Evolutionary conservation across 2,329 filamentous ascomycete genomes (phyloP).

Genomic region (Teratosphaeria zuluensis): DNA sequence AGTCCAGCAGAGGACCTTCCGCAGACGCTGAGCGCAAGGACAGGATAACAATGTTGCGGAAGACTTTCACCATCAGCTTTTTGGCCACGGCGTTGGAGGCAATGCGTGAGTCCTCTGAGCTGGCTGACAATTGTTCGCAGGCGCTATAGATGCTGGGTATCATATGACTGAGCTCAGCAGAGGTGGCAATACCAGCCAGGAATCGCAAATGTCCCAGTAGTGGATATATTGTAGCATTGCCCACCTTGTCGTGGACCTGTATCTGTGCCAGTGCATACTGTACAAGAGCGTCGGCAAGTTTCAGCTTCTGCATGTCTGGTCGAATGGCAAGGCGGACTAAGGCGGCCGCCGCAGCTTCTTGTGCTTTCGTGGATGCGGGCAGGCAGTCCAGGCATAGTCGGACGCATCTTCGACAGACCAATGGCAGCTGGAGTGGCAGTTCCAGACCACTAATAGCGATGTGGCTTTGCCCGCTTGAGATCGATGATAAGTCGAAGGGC

Average conservation of each 20-base stretch:
- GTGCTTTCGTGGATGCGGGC: slow-evolving; percentile 69
- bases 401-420: slow-evolving; percentile 60
- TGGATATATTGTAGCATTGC: slow-evolving; percentile 50
- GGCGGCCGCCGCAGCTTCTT: slow-evolving; percentile 74
- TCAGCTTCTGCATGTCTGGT: slow-evolving; percentile 74
- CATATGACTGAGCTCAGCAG: slow-evolving; percentile 61
- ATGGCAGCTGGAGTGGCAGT: slow-evolving; percentile 54
- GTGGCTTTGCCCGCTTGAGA: slow-evolving; percentile 46
- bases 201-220: slow-evolving; percentile 74
- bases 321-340: slow-evolving; percentile 75
- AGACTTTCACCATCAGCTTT: slow-evolving; percentile 76
- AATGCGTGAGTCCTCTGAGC: slow-evolving; percentile 45
- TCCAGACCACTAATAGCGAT: slow-evolving; percentile 34
- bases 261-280: slow-evolving; percentile 52
- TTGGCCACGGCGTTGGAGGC: slow-evolving; percentile 67
- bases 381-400: slow-evolving; percentile 64
- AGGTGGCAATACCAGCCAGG: slow-evolving; percentile 61
- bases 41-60: slow-evolving; percentile 63
- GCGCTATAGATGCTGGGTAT: slow-evolving; percentile 56
- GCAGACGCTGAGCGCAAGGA: slow-evolving; percentile 38
- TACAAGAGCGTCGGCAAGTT: slow-evolving; percentile 58
- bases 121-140: slow-evolving; percentile 50
- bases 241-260: slow-evolving; percentile 15
- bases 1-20: slow-evolving; percentile 17
- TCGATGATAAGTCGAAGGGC: slow-evolving; percentile 81